Conservation (phyloP, 805 yeast species). For the Myxozyma kluyveri region DNA sequence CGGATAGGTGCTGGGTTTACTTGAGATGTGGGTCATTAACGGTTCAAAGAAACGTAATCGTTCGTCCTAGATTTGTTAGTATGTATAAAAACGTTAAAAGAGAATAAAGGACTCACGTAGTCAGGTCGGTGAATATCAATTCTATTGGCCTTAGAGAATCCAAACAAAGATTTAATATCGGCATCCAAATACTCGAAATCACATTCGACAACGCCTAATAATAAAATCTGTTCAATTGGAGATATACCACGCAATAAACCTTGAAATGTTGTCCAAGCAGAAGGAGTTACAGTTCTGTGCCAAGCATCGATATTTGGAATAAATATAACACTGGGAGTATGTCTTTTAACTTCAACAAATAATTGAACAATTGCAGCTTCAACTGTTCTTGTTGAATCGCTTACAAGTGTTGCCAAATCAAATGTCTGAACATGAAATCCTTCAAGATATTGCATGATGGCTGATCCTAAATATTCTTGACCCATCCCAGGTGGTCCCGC, state of each 20-base stretch:
- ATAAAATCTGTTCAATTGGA: slow-evolving; percentile 67
- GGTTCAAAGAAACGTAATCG: slow-evolving; percentile 56
- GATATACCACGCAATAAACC: slow-evolving; percentile 66
- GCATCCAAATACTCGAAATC: slow-evolving; percentile 43
- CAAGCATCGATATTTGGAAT: slow-evolving; percentile 82
- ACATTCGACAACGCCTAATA: slow-evolving; percentile 67
- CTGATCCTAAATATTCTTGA: slow-evolving; percentile 79
- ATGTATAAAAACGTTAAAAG: background rate
- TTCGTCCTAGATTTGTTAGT: slow-evolving; percentile 38
- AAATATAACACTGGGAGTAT: slow-evolving; percentile 80
- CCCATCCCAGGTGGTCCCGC: slow-evolving; percentile 79
- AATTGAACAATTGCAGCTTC: slow-evolving; percentile 82
- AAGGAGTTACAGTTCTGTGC: slow-evolving; percentile 61
- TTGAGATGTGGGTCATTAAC: slow-evolving; percentile 52
- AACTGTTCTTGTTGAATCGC: slow-evolving; percentile 75
- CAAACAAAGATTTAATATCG: slow-evolving; percentile 58
- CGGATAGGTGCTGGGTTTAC: slow-evolving; percentile 71
- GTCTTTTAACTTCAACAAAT: slow-evolving; percentile 82
- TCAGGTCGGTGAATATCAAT: slow-evolving; percentile 49
- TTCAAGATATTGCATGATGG: slow-evolving; percentile 76
- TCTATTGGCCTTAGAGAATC: slow-evolving; percentile 49
- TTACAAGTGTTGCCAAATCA: slow-evolving; percentile 72
- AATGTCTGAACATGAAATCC: slow-evolving; percentile 85
- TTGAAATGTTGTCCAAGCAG: slow-evolving; percentile 69
- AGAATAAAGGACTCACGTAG: background rate